Base-by-base conservation (phyloP, 768 basidiomycete species). In the Kondoa subrosea region DNA sequence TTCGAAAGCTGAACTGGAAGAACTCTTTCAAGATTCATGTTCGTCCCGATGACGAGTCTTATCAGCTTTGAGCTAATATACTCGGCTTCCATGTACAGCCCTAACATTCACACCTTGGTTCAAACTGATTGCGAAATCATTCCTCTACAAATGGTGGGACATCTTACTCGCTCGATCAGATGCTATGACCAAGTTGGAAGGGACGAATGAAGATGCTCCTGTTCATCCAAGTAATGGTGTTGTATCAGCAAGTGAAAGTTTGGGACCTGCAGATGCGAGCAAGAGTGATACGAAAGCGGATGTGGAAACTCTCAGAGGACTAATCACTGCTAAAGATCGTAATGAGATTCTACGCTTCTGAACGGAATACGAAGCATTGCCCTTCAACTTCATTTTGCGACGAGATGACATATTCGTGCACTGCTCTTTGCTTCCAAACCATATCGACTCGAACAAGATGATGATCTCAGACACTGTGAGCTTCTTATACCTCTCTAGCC, bases 131-230 rank as follows among this genome's bases (percentile, higher is more conserved):
- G 91, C 91, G 1, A 84, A 91, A 2, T 91, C 96, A 76, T 93
- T 93, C 78, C 81, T 99, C 57, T 97, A 92, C 76, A 89, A 88
- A 27, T 99, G 95, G 95, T 99, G 95, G 95, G 91, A 95, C 74
- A 86, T 87, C 69, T 84, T 99, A 57, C 74, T 87, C 70, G 79
- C 79, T 66, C 84, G 87, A 34, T 76, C 77, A 40, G 4, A 27
- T 16, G 16, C 61, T 33, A 27, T 31, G 8, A 31, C n/a, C 26
- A 27, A 31, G 27, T 32, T 63, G 17, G 61, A 83, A 80, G 75
- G 73, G 67, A 61, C 33, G 17, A 34, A 56, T 56, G 68, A 58
- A 34, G 69, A 70, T 30, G 60, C 34, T 15, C 30, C 69, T 34
- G 12, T 16, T 26, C 61, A 63, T 17, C 61, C 61, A n/a, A n/a